Evolutionary conservation across 78 protist genomes (phyloP).

Genomic region (Planoprotostelium fungivorum): DNA sequence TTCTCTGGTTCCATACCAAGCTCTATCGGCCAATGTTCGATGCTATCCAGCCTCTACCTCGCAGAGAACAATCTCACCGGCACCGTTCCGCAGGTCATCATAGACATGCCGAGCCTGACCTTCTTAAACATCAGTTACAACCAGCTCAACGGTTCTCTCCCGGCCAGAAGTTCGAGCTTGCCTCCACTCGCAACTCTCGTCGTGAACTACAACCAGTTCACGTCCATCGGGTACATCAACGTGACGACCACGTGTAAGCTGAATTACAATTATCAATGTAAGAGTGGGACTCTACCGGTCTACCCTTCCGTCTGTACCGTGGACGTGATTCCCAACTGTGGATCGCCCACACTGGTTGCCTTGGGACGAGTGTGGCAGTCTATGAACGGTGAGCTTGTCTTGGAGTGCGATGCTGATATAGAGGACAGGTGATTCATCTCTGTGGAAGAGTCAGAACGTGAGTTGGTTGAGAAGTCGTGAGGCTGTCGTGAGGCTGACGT

Average conservation of each 20-base stretch:
- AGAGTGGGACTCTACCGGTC: not conserved
- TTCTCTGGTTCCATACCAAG: not conserved
- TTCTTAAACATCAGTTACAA: conserved; percentile 43
- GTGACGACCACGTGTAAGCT: not conserved
- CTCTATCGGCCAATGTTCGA: no score
- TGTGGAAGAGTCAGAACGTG: no score
- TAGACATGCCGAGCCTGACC: conserved; percentile 24
- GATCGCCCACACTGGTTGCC: no score
- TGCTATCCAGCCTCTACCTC: no score
- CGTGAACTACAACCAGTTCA: not conserved
- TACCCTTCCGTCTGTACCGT: not conserved
- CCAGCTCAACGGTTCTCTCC: conserved; percentile 9
- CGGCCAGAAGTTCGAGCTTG: not conserved
- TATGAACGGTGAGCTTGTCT: no score
- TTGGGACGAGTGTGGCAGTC: no score
- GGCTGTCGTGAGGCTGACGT: no score
- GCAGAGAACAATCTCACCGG: not conserved
- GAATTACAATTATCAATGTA: not conserved
- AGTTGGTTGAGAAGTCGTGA: no score
- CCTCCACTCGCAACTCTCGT: not conserved
- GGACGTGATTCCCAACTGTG: no score
- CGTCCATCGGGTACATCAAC: not conserved
- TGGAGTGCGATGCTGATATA: no score
- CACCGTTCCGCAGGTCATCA: conserved; percentile 9
- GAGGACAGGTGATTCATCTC: no score